Base-by-base conservation (phyloP, 2,329 filamentous ascomycete species). In the Trichoderma sp. region DNA sequence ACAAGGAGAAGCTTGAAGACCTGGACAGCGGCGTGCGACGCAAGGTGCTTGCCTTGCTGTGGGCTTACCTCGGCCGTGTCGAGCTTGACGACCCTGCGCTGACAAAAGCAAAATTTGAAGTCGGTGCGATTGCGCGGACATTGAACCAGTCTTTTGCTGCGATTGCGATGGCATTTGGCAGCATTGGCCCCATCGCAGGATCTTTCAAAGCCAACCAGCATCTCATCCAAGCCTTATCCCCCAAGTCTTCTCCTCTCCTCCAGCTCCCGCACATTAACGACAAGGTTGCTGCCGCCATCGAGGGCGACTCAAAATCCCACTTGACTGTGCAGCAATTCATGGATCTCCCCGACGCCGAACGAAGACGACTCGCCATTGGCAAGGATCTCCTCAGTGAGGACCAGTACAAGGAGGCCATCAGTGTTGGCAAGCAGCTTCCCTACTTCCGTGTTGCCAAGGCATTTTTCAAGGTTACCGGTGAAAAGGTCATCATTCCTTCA, bases 381-480 rank as follows among this genome's bases (percentile, higher is more conserved):
- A 85, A 90, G 71, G 87, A 85, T 53, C 90, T 95, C 53, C 84
- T 99, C 47, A 91, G 88, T 5, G 91, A 94, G 75, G 82, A 88
- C 73, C 90, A 98, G 80, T 97, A 97, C 82, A 85, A 89, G 74
- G 88, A 91, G 55, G 92, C 92, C 47, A 86, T 97, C 73, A 83
- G 83, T 61, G 92, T 98, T 34, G 95, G 94, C 32, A 90, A 90
- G 76, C 93, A 98, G 82, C 87, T 99, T 32, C 96, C 96, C 1
- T 88, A 90, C 74, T 86, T 99, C 70, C 88, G 92, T 71, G 90
- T 99, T 12, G 93, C 94, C 78, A 97, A 94, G 84, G 93, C 94
- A 8, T 99, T 97, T 83, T 99, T 99, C 90, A 99, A 99, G 86
- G 97, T 99, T 59, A 91, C 94, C 67, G 96, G 96, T 79, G 97